Evolutionary conservation across 2,329 filamentous ascomycete species (phyloP), one percentile per base, ranked within the genome.

Genomic region (Fusarium oxysporum): DNA sequence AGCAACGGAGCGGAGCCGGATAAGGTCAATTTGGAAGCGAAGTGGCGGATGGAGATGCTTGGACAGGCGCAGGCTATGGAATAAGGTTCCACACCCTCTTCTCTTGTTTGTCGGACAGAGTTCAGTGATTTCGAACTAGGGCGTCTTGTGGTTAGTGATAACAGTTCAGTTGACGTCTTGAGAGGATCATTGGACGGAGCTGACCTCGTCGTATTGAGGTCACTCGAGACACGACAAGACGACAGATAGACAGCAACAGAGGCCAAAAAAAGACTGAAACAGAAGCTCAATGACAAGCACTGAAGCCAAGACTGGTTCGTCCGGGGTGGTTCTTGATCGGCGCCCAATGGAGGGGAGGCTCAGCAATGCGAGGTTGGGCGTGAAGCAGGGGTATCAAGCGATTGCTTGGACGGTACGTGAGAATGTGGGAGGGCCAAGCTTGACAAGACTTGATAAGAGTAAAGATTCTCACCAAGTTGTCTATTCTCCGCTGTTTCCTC

Each of bases 51-150:
- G 14, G 33, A 8, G 33, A 53, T 53, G 50, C 33, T 53, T 53
- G 23, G 50, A 37, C 50, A 37, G 32, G 48, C 48, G 23, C 33
- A 54, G 35, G 33, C 72, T 68, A 71, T 58, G 58, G 43, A 70
- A 70, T 74, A 76, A 78, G 76, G 76, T 78, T 77, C 70, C 76
- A 77, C 76, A 68, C 76, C 76, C 72, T 44, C 56, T 57, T 45
- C 71, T 74, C 65, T 65, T 57, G 35, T 45, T 53, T 70, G 48
- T 67, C n/a, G 25, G 56, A 50, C 44, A 44, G 55, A 48, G 41
- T 50, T 71, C 66, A 56, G 30, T 43, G 33, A 33, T 50, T 58
- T 53, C 44, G 60, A 59, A 50, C 54, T 40, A 64, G 50, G 30
- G 41, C 28, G 54, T 37, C 51, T 65, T 47, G 44, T 65, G 41